phyloP scores from a whole-genome alignment of 2,329 filamentous ascomycete species.

The Cryphonectria parasitica region DNA sequence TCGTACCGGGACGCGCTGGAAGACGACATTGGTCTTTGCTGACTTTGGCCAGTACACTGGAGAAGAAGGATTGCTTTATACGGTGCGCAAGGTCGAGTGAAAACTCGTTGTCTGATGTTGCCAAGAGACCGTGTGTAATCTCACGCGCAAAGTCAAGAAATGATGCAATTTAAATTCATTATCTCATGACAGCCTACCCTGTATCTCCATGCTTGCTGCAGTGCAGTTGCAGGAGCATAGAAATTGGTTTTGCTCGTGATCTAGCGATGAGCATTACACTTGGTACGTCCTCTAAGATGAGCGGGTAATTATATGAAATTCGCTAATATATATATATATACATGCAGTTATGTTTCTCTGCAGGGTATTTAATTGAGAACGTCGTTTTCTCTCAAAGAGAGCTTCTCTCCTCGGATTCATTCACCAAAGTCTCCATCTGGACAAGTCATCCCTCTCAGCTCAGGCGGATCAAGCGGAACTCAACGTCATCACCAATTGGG shows the following conservation, averaged over 20 bases:
- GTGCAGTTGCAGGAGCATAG: not conserved
- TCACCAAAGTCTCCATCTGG: no score
- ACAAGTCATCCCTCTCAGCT: no score
- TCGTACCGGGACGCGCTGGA: constrained; percentile 44
- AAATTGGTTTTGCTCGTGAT: not conserved
- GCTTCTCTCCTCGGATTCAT: no score
- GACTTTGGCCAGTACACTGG: not conserved
- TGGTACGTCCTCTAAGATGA: no score
- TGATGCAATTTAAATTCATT: not conserved
- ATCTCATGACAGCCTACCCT: not conserved
- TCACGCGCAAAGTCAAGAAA: not conserved
- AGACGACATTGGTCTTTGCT: constrained; percentile 6
- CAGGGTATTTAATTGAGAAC: no score
- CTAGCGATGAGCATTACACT: not conserved
- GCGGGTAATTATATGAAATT: no score
- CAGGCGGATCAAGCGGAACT: no score
- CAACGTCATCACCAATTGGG: no score
- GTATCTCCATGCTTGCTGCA: not conserved
- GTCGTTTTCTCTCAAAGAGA: no score
- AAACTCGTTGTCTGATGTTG: not conserved
- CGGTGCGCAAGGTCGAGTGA: not conserved
- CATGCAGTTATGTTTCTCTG: no score
- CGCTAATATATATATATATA: no score
- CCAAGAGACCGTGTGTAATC: not conserved
- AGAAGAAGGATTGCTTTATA: not conserved